Base-by-base conservation (phyloP, 192 early-diverging fungal species). In the Chytriomyces hyalinus region DNA sequence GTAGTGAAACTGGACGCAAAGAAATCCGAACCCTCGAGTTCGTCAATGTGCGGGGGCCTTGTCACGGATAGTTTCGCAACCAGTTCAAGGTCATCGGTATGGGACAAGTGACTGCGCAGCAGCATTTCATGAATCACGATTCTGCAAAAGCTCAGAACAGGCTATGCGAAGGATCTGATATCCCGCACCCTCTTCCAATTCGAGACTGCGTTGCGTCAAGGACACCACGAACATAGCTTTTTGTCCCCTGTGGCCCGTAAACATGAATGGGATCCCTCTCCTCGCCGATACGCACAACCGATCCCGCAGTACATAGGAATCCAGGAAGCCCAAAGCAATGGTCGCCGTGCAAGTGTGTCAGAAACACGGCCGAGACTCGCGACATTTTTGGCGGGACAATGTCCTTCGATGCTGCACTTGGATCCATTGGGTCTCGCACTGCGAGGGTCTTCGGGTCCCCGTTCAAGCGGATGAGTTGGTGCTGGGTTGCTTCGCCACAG, bases 261-360 rank as follows among this genome's bases (percentile, higher is more conserved):
- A 89, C 79, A 17, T 89, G 83, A 43, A 88, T 74, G 45, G 80
- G 69, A 3, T 28, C 53, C 2, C 51, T 64, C 6, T 15, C 47
- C 11, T 65, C 63, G n/a, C 7, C 11, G 6, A 44, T 24, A 7
- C 50, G 50, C 17, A 68, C 76, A 1, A 49, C 48, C 10, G 64
- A 11, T 22, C 76, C 66, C 11, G 48, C 65, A 15, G 86, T 87
- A 64, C 84, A 87, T 28, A 88, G 44, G 2, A 88, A 71, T 7
- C 85, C 84, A 15, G 82, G 83, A 11, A 88, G 77, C 5, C 87
- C 87, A 67, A 84, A 88, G 20, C 82, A 85, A 66, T 88, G 85
- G 61, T 88, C 87, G 3, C 87, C 87, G 60, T 88, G 87, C 71
- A 88, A 78, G 62, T 88, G 87, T 0, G 87, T 88, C 28, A 87